Conservation (phyloP, 2,329 filamentous ascomycete species). For the Apiospora arundinis region DNA sequence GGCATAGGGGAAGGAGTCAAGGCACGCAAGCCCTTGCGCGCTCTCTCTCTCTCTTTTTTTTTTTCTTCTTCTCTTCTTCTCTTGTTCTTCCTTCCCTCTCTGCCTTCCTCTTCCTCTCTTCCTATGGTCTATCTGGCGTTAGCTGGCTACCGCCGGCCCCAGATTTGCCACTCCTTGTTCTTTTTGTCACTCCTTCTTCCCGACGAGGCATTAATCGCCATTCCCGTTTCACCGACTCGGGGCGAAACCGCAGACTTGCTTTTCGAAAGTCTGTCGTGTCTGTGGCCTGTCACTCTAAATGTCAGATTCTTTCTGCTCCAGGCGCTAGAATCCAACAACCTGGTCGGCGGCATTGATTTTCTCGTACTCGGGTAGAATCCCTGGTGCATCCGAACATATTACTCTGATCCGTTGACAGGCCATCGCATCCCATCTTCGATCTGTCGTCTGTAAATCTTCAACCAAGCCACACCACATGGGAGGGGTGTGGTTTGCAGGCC, state of each 20-base stretch:
- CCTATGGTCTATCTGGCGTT: background rate
- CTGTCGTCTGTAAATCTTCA: background rate
- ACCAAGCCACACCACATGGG: background rate
- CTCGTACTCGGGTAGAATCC: constrained; percentile 3
- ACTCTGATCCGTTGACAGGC: background rate
- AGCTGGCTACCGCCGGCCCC: background rate
- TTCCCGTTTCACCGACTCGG: constrained; percentile 1
- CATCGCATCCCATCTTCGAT: background rate
- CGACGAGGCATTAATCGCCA: background rate
- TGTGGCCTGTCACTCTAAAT: background rate
- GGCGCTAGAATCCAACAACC: constrained; percentile 15
- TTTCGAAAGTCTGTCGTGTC: background rate
- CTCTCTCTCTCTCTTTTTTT: background rate
- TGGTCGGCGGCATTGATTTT: constrained; percentile 14
- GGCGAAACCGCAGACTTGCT: background rate
- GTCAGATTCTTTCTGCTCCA: background rate
- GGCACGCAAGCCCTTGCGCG: background rate
- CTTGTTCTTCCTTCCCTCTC: background rate
- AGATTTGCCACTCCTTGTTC: background rate
- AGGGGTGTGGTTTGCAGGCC: background rate
- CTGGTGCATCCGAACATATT: constrained; percentile 1
- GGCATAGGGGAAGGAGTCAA: background rate
- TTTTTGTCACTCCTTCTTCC: background rate
- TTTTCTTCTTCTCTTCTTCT: background rate
- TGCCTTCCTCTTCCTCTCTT: background rate